A percentile compares a stretch with the other conserved stretches of the same genome.
phyloP scores from a whole-genome alignment of 2,329 filamentous ascomycete species.

The Alternaria gaisen region DNA sequence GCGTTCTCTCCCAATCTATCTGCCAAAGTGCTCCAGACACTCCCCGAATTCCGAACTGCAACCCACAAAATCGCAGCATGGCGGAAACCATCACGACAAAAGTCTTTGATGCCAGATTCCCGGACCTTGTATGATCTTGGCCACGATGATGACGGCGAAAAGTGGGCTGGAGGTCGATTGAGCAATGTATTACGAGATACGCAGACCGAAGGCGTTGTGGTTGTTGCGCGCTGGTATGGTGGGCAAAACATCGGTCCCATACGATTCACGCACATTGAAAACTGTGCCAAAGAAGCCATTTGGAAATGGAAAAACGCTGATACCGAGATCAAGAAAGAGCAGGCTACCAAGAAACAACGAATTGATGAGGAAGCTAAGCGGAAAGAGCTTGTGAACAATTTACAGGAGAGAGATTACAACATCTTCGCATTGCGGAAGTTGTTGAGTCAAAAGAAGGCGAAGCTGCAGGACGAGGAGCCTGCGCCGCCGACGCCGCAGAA shows the following conservation, averaged over 20 bases:
- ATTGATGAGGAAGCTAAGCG: constrained; percentile 47
- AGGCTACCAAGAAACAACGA: constrained; percentile 49
- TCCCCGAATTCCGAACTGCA: constrained; percentile 56
- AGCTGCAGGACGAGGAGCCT: constrained; percentile 35
- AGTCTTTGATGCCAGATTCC: constrained; percentile 50
- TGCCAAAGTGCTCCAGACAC: constrained; percentile 53
- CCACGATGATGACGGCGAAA: constrained; percentile 64
- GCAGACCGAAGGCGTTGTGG: constrained; percentile 56
- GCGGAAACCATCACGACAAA: constrained; percentile 59
- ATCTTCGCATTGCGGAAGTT: constrained; percentile 58
- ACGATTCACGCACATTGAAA: constrained; percentile 63
- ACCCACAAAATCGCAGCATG: constrained; percentile 63
- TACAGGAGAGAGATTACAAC: constrained; percentile 57
- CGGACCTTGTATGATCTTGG: constrained; percentile 54
- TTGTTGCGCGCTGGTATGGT: constrained; percentile 65
- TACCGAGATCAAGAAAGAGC: constrained; percentile 43
- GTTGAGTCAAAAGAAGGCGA: constrained; percentile 54
- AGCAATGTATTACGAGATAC: constrained; percentile 57
- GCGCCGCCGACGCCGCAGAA: constrained; percentile 43
- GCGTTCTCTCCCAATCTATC: constrained; percentile 59
- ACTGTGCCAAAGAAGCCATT: constrained; percentile 59
- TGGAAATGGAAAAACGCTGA: constrained; percentile 51
- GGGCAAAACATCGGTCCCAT: constrained; percentile 63
- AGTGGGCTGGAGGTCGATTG: constrained; percentile 59
- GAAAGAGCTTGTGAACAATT: constrained; percentile 49